Evolutionary conservation across 495 filamentous ascomycete species (phyloP), one percentile per base, ranked within the genome.

Genomic region (Podospora fimiseda): DNA sequence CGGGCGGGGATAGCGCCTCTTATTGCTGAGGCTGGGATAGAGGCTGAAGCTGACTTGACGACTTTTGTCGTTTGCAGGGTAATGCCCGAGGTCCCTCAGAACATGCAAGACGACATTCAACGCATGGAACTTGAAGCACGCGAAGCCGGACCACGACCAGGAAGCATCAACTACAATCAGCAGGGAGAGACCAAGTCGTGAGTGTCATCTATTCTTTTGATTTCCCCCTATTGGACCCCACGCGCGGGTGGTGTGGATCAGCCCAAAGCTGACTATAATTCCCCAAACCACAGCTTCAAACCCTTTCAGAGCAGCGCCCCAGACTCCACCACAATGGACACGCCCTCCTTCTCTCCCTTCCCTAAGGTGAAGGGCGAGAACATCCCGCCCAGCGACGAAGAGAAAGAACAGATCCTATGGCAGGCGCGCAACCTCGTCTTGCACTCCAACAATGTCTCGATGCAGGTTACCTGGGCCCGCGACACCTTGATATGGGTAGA

Each of bases 391-490:
- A 90, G 89, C 55, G 90, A 96, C 70, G 92, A 96, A 57, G 89
- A 97, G 67, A 88, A 92, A 62, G 93, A 95, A 64, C 82, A 83
- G 14, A 89, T 85, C 47, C 72, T 98, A 30, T 90, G 93, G 66
- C 82, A 82, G 63, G 89, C 89, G 38, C 85, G 93, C 37, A 68
- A 83, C 52, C 77, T 85, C 40, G 91, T 98, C 16, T 75, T 98
- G 55, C 90, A 89, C 57, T 96, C 93, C 30, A 91, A 94, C 57
- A 91, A 98, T 64, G 90, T 92, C 30, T 86, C 95, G 53, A 92
- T 95, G 85, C 93, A 98, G 75, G 74, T 98, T 53, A 85, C 88
- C 27, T 98, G 93, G 93, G 93, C 94, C 38, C 85, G 95, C 65
- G 93, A 97, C 71, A 83, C 88, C 20, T 76, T 98, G 43, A 81